Evolutionary conservation across 345 rosid genomes (phyloP), one percentile per base, ranked within the genome.

Genomic region (Moricandia arvensis): DNA sequence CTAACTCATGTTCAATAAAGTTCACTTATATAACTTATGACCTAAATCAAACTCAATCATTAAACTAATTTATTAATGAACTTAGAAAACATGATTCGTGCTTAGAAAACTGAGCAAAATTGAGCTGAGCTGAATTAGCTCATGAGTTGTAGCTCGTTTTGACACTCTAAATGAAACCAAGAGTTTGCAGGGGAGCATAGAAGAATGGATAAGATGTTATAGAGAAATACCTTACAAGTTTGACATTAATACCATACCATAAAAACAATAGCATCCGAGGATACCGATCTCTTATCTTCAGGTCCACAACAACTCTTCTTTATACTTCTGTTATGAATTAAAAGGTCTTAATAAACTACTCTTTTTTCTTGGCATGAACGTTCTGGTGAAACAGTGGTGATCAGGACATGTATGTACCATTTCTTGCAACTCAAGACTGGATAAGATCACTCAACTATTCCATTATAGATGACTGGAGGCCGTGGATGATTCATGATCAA

Each of bases 381-480:
- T 68, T 63, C 15, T 26, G 51, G 59, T 33, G 58, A 10, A 31
- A 69, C 82, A 88, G 90, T 24, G 89, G 93, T 1, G 90, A 88
- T 58, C 93, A 81, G 45, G 93, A 88, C 75, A 41, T 85, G 81
- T 0, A 12, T 0, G 59, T 87, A 15, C 85, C 90, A 1, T 85
- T 73, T 68, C 5, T 80, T 68, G 87, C 82, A 43, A 87, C 93
- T 43, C 83, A 85, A 82, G 87, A 77, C 6, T 88, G 93, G 89
- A 85, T 85, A 63, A 66, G 78, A 75, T 71, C 85, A 1, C 82
- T 87, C 7, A 85, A 83, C 80, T 84, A 85, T 73, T 72, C 88
- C 27, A 81, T 85, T 18, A 9, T 79, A 6, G 85, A 87, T 7
- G 87, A 85, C 13, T 85, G 90, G 93, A 79, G 93, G 63, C 71